phyloP scores from a whole-genome alignment of 179 eudicot species.

The Monotropa hypopitys region DNA sequence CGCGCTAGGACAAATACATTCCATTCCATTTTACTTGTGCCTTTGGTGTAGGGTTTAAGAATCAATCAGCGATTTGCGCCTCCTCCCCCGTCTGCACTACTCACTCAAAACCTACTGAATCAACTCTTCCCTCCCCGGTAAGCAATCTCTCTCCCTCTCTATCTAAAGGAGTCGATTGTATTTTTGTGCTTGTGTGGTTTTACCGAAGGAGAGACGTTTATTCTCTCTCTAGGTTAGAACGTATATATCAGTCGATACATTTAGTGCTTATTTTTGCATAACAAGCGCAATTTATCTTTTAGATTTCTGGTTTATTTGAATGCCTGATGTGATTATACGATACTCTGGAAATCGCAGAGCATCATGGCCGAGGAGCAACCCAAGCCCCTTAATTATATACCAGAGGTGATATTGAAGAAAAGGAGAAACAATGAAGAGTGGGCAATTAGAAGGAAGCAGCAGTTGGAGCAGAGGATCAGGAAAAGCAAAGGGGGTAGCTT shows the following conservation, averaged over 20 bases:
- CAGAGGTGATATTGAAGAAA: slow-evolving; percentile 62
- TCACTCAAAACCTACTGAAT: too few species aligned
- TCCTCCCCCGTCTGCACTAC: too few species aligned
- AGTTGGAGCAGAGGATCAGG: slow-evolving; percentile 29
- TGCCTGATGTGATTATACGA: background rate
- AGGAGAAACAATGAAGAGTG: slow-evolving; percentile 71
- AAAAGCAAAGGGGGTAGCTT: slow-evolving; percentile 30
- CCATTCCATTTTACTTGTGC: too few species aligned
- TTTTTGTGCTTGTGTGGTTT: too few species aligned
- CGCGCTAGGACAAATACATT: too few species aligned
- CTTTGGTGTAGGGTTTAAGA: too few species aligned
- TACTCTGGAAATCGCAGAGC: slow-evolving; percentile 6
- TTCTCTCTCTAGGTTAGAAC: background rate
- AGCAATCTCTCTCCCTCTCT: too few species aligned
- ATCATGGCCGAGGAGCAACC: slow-evolving; percentile 44
- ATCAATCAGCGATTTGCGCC: too few species aligned
- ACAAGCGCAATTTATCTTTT: too few species aligned
- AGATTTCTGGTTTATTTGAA: background rate
- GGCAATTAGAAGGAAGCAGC: slow-evolving; percentile 62
- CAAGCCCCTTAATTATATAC: slow-evolving; percentile 26
- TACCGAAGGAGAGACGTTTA: background rate
- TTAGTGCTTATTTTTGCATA: background rate
- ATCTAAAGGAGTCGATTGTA: too few species aligned
- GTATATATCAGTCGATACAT: background rate
- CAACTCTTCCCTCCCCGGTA: too few species aligned